These are phyloP conservation scores for Cercospora janseana DNA, from an alignment of 2,329 filamentous ascomycete genomes.

Conservation along the genomic window DNA sequence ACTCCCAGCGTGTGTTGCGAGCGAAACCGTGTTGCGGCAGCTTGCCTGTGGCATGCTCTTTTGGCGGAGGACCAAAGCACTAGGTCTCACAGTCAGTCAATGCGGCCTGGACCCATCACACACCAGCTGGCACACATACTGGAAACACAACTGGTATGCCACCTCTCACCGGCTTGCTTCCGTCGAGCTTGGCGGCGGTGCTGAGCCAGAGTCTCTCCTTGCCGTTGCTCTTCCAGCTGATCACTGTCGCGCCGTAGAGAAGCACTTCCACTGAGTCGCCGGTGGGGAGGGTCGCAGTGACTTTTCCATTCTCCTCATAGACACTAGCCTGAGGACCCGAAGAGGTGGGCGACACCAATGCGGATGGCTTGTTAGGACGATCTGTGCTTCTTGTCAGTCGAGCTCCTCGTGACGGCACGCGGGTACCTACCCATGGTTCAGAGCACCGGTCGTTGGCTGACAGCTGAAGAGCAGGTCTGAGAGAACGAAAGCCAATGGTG, in stretches of 20 bases:
- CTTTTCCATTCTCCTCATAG: slow-evolving; percentile 66
- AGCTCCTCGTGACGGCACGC: not conserved
- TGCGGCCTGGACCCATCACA: not conserved
- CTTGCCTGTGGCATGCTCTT: slow-evolving; percentile 71
- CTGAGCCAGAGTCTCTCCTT: slow-evolving; percentile 42
- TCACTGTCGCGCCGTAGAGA: slow-evolving; percentile 88
- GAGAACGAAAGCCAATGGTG: too few species aligned
- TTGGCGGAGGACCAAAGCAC: slow-evolving; percentile 77
- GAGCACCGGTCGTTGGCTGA: not conserved
- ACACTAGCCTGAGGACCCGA: slow-evolving; percentile 69
- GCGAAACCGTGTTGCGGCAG: slow-evolving; percentile 96
- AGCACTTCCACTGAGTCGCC: slow-evolving; percentile 84
- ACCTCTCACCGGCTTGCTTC: slow-evolving; percentile 83
- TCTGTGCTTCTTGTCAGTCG: slow-evolving; percentile 47
- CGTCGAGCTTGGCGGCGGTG: slow-evolving; percentile 68
- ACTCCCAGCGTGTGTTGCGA: slow-evolving; percentile 86
- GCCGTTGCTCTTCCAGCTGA: slow-evolving; percentile 82
- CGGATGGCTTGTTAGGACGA: slow-evolving; percentile 76
- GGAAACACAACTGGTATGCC: slow-evolving; percentile 93
- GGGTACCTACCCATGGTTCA: slow-evolving; percentile 9
- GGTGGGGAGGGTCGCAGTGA: slow-evolving; percentile 77
- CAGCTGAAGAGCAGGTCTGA: too few species aligned
- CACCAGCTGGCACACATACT: slow-evolving; percentile 53
- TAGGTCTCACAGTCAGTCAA: slow-evolving; percentile 37
- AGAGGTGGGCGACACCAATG: slow-evolving; percentile 65